These are phyloP conservation scores for Platanthera zijinensis DNA, from an alignment of 106 monocot genomes.

Conservation along the genomic window DNA sequence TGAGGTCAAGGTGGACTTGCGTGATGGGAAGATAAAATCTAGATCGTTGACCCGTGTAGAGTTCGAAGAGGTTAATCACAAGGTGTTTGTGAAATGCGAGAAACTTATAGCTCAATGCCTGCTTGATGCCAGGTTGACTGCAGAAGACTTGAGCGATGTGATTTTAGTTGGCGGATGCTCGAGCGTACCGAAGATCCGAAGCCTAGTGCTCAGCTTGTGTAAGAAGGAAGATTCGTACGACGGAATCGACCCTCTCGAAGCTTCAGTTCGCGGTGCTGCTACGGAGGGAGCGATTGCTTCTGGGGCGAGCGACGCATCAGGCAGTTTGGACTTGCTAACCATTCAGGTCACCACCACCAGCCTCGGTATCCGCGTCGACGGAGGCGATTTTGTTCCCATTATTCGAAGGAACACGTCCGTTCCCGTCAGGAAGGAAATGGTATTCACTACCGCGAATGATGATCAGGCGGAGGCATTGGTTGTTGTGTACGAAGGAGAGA, in stretches of 20 bases:
- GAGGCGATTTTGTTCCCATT: constrained; percentile 24
- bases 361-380: constrained; percentile 56
- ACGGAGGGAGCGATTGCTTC: constrained; percentile 71
- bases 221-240: constrained; percentile 29
- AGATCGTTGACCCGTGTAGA: constrained; percentile 30
- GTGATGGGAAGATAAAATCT: constrained; percentile 20
- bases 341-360: constrained; percentile 54
- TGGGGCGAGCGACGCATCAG: constrained; percentile 43
- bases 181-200: constrained; percentile 45
- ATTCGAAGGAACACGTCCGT: constrained; percentile 57
- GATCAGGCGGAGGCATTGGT: constrained; percentile 67
- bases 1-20: constrained; percentile 39
- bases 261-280: constrained; percentile 66
- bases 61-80: constrained; percentile 37
- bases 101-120: constrained; percentile 43
- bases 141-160: constrained; percentile 56
- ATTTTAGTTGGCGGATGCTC: constrained; percentile 76
- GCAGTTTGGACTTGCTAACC: constrained; percentile 58
- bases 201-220: constrained; percentile 35
- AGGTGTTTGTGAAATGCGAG: constrained; percentile 49
- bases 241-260: constrained; percentile 45
- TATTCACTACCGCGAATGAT: constrained; percentile 55
- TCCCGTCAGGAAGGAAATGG: constrained; percentile 57
- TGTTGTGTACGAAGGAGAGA: constrained; percentile 68
- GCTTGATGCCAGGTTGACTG: constrained; percentile 44